Percentiles rank a stretch among this genome's conserved stretches.
Conservation (phyloP, 257 asterid genomes). For the Rauvolfia tetraphylla region DNA sequence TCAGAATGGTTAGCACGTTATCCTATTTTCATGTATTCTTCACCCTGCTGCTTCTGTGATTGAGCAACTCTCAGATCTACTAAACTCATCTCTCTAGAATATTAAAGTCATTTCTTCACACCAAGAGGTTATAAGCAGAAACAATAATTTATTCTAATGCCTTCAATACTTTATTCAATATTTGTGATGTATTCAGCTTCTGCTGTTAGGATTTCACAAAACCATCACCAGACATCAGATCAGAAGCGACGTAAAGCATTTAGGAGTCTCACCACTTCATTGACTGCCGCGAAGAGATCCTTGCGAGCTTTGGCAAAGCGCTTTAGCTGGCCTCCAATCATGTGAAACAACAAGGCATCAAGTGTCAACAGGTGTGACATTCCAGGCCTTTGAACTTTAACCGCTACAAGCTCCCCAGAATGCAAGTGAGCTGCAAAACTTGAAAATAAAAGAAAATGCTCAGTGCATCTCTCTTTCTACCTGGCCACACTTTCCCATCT, state of each 20-base stretch:
- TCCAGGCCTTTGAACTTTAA: conserved; percentile 98
- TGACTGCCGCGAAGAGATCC: conserved; percentile 90
- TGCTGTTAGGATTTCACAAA: not conserved
- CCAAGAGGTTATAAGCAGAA: not conserved
- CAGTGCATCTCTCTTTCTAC: not conserved
- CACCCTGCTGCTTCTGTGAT: too few species aligned
- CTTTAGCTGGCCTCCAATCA: conserved; percentile 98
- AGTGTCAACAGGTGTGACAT: conserved; percentile 82
- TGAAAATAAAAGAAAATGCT: conserved; percentile 41
- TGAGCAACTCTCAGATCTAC: not conserved
- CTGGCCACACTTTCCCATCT: not conserved
- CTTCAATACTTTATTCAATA: not conserved
- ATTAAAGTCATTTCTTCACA: not conserved
- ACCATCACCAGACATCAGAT: not conserved
- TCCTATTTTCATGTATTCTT: not conserved
- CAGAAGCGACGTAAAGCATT: conserved; percentile 8
- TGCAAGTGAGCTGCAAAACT: conserved; percentile 98
- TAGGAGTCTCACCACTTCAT: conserved; percentile 81
- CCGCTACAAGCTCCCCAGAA: conserved; percentile 99
- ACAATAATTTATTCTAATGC: not conserved
- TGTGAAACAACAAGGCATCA: conserved; percentile 85
- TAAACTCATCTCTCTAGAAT: not conserved
- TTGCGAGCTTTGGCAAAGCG: conserved; percentile 97
- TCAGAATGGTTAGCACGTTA: too few species aligned
- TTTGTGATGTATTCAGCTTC: not conserved